Evolutionary conservation across 2,329 filamentous ascomycete genomes (phyloP).

Genomic region (Xylariaceae sp.): DNA sequence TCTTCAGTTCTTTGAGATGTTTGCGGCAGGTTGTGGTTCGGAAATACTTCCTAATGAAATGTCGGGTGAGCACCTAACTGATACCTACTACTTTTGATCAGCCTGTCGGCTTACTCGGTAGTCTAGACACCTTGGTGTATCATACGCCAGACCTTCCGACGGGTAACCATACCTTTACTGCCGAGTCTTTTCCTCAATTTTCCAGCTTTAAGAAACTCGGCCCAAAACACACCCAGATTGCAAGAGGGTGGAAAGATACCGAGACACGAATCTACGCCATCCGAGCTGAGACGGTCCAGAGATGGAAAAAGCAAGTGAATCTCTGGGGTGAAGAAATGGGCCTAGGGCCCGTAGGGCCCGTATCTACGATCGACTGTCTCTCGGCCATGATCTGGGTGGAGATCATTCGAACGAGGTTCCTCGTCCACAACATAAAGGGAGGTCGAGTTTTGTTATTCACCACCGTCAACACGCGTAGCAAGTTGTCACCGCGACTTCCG

Average conservation of each 20-base stretch:
- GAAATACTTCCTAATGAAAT: not conserved
- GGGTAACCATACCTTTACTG: too few relatives aligned
- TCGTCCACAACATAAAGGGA: not conserved
- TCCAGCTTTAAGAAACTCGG: too few relatives aligned
- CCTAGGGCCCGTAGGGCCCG: too few relatives aligned
- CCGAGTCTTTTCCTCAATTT: too few relatives aligned
- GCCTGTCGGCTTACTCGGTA: not conserved
- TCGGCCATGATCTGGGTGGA: slow-evolving; percentile 1
- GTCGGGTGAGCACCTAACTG: not conserved
- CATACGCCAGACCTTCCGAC: not conserved
- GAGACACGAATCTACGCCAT: not conserved
- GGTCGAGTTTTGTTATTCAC: not conserved
- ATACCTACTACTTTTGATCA: not conserved
- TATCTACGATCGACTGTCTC: not conserved
- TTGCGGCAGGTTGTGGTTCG: not conserved
- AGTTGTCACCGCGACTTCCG: not conserved
- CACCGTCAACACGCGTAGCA: not conserved
- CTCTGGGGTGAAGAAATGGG: too few relatives aligned
- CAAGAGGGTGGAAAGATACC: not conserved
- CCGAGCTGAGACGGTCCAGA: not conserved
- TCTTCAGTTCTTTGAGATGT: slow-evolving; percentile 5
- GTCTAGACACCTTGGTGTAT: not conserved
- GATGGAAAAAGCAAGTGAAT: not conserved
- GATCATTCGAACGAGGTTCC: not conserved
- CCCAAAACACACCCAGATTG: not conserved